Evolutionary conservation across 305 asterid genomes (phyloP).

Genomic region (Ajuga reptans): DNA sequence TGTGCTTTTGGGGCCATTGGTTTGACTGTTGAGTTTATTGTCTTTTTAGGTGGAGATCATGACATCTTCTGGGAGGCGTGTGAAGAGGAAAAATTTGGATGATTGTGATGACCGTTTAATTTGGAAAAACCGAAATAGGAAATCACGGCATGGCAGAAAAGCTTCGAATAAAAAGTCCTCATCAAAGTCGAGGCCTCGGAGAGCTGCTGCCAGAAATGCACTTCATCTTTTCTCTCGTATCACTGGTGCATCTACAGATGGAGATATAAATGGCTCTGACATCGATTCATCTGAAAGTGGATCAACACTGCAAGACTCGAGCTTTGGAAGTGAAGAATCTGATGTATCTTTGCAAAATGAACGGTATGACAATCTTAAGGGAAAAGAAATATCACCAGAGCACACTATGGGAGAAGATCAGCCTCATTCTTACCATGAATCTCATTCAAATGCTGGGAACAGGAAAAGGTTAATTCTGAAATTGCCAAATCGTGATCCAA

Average conservation of each 20-base stretch:
- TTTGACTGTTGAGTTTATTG: conserved; percentile 9
- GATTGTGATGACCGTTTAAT: conserved; percentile 43
- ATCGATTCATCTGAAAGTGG: conserved; percentile 62
- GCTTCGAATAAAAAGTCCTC: conserved; percentile 49
- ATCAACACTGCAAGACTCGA: conserved; percentile 57
- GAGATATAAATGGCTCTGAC: conserved; percentile 48
- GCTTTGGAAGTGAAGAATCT: conserved; percentile 66
- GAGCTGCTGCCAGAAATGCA: conserved; percentile 99
- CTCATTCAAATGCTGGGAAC: conserved; percentile 38
- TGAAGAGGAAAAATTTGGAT: conserved; percentile 87
- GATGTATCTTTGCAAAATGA: conserved; percentile 52
- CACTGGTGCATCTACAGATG: conserved; percentile 73
- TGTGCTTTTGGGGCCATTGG: not conserved
- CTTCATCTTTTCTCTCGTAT: conserved; percentile 84
- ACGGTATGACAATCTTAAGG: conserved; percentile 48
- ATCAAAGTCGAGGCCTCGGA: conserved; percentile 70
- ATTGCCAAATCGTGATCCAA: conserved; percentile 70
- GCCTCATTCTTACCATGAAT: conserved; percentile 36
- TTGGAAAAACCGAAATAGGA: conserved; percentile 38
- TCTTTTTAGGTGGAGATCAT: conserved; percentile 55
- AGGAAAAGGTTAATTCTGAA: conserved; percentile 71
- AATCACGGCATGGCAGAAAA: conserved; percentile 56
- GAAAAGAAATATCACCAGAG: conserved; percentile 60
- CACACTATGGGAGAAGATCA: conserved; percentile 36
- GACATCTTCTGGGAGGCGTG: conserved; percentile 95